Evolutionary conservation across 2,329 filamentous ascomycete genomes (phyloP), one percentile per base, ranked within the genome.

Genomic region (Arachnomyces sp.): DNA sequence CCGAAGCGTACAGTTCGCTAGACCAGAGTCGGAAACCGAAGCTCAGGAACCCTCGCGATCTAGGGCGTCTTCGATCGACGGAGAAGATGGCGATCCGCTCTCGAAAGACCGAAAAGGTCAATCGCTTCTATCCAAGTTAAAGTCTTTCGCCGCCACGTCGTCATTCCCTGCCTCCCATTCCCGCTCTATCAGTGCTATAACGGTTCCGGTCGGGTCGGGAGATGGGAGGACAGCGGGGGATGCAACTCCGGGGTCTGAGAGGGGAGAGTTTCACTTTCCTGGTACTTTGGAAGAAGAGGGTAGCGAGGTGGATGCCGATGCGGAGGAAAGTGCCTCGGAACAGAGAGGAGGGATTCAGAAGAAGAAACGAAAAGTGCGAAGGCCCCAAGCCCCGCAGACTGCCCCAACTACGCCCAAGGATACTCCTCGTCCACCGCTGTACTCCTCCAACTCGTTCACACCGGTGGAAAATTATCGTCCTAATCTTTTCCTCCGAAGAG

Each of bases 261-360:
- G 66, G 45, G 66, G 65, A 18, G 64, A 66, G 20, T 65, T 70
- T 34, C 67, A 69, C 42, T 67, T 77, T 47, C 74, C 74, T 7
- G 67, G 72, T 14, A 76, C 72, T 1, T 58, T 79, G 40, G 61
- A 66, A 31, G 74, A 76, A 48, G 72, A 73, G 42, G 79, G 77
- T 14, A 84, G 79, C 57, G 85, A 89, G 58, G 78, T 72, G 11
- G 81, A 84, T 54, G 81, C 83, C 1, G 86, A 92, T 58, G 85
- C 82, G 1, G 89, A 94, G 57, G 86, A 92, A 57, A 94, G 87
- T 33, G 84, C 81, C 0, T 86, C 88, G 38, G 89, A 94, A 56
- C 73, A 72, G n/a, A 65, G 66, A 13, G 69, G 38, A 54, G 63
- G 18, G 2, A 75, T 73, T 46, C 70, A 69, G 25, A 84, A 76